Evolutionary conservation across 768 basidiomycete genomes (phyloP).

Genomic region (Amanita thiersii): DNA sequence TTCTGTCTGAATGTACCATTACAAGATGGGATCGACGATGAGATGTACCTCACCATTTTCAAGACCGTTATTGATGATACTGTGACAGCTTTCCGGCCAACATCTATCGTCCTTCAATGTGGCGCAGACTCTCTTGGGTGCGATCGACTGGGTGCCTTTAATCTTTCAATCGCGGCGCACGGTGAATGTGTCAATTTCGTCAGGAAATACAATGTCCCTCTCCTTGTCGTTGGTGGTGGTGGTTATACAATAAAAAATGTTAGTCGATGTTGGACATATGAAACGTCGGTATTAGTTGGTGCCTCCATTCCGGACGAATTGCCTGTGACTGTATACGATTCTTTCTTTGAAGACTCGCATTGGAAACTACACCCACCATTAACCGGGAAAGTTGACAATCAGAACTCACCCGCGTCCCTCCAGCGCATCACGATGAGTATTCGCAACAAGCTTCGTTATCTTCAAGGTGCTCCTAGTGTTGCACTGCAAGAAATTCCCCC

Average conservation of each 20-base stretch:
- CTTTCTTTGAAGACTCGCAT: constrained; percentile 86
- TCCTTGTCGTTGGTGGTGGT: constrained; percentile 90
- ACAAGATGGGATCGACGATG: constrained; percentile 94
- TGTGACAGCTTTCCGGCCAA: constrained; percentile 80
- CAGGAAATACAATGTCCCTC: constrained; percentile 82
- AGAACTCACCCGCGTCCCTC: constrained; percentile 75
- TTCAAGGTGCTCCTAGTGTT: constrained; percentile 95
- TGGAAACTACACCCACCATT: constrained; percentile 93
- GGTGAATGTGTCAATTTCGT: constrained; percentile 98
- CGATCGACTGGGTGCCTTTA: constrained; percentile 94
- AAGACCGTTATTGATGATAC: constrained; percentile 95
- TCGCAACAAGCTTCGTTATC: constrained; percentile 81
- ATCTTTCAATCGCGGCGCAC: constrained; percentile 93
- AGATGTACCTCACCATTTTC: constrained; percentile 93
- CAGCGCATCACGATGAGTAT: constrained; percentile 85
- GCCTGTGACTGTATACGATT: constrained; percentile 83
- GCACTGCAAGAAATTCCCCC: constrained; percentile 96
- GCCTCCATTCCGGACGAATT: constrained; percentile 79
- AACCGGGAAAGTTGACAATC: constrained; percentile 87
- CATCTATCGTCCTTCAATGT: constrained; percentile 90
- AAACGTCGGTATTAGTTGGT: constrained; percentile 89
- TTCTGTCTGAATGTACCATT: constrained; percentile 94
- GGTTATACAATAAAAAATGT: constrained; percentile 98
- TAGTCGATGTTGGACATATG: constrained; percentile 98
- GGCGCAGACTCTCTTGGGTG: constrained; percentile 95